A percentile compares a stretch with the other conserved stretches of the same genome.
Conservation (phyloP, 192 early-diverging fungal species). For the Umbelopsis isabellina region DNA sequence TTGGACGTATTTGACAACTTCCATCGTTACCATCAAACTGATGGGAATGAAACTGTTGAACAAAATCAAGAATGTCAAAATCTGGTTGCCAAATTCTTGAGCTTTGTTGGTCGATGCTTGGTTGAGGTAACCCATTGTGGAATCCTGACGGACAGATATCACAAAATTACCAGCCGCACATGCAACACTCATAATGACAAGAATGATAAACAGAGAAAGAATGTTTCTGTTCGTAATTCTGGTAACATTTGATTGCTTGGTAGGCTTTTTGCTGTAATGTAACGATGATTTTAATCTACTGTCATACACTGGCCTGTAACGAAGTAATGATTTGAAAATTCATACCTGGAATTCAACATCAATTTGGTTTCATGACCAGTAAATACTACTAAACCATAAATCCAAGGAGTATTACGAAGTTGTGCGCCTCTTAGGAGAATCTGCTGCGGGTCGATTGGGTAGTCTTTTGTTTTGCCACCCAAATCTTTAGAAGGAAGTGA, state of each 20-base stretch:
- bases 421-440: slow-evolving; percentile 93
- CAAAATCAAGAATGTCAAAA: slow-evolving; percentile 96
- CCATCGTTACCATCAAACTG: slow-evolving; percentile 98
- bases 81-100: slow-evolving; percentile 79
- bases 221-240: slow-evolving; percentile 93
- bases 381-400: slow-evolving; percentile 92
- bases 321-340: neutral
- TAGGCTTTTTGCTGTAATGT: slow-evolving; percentile 70
- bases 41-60: slow-evolving; percentile 99
- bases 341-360: slow-evolving; percentile 88
- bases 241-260: slow-evolving; percentile 91
- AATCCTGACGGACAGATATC: slow-evolving; percentile 41
- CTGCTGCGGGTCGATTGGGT: slow-evolving; percentile 89
- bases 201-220: slow-evolving; percentile 87
- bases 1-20: slow-evolving; percentile 94
- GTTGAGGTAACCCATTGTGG: slow-evolving; percentile 42
- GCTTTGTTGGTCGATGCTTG: slow-evolving; percentile 29
- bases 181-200: slow-evolving; percentile 82
- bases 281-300: neutral
- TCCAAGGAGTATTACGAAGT: slow-evolving; percentile 92
- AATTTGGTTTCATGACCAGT: slow-evolving; percentile 98
- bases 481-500: slow-evolving; percentile 51
- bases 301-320: neutral
- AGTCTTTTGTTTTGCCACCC: slow-evolving; percentile 57
- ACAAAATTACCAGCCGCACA: slow-evolving; percentile 85